Evolutionary conservation across 176 grass and related monocot species (phyloP), one percentile per base, ranked within the genome.

Genomic region (Puccinellia tenuiflora): DNA sequence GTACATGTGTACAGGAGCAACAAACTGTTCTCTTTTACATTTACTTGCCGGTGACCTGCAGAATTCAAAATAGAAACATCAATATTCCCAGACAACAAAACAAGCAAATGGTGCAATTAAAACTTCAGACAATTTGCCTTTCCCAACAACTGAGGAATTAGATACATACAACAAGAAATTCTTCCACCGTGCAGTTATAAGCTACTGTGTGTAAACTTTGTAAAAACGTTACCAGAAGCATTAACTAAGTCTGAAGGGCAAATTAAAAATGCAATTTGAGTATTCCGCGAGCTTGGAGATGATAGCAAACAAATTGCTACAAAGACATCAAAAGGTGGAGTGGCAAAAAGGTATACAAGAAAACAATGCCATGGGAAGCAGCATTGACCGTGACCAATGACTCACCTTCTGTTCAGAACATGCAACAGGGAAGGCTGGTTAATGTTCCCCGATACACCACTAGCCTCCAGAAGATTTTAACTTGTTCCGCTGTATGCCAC

Each of bases 391-490:
- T 47, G 25, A 39, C 54, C 21, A 83, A 83, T 26, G 24, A 55
- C 83, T 81, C 11, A 85, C 83, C 83, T 33, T 76, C 77, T 78
- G 65, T 69, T 85, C 40, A 39, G 61, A 81, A 81, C 9, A 42
- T 63, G 62, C 61, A 85, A 62, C 51, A 71, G 57, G 48, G 56
- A 85, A 22, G 16, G 50, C 31, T 61, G 33, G 34, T 46, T 47
- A 34, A 64, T 82, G 61, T 81, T 69, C 68, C 35, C 30, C 56
- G 45, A 53, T 81, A 81, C 46, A 77, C 82, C 78, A 71, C 81
- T 88, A 88, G 79, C 75, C 7, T 57, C 25, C 18, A 25, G 79
- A 73, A 54, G 59, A 39, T 54, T 93, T 97, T 89, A 91, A 71
- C 75, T 53, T 73, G 69, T 82, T 89, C 57, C 82, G 83, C 68